These are phyloP conservation scores for Lachancea meyersii DNA, from an alignment of 805 yeast species.

Conservation along the genomic window DNA sequence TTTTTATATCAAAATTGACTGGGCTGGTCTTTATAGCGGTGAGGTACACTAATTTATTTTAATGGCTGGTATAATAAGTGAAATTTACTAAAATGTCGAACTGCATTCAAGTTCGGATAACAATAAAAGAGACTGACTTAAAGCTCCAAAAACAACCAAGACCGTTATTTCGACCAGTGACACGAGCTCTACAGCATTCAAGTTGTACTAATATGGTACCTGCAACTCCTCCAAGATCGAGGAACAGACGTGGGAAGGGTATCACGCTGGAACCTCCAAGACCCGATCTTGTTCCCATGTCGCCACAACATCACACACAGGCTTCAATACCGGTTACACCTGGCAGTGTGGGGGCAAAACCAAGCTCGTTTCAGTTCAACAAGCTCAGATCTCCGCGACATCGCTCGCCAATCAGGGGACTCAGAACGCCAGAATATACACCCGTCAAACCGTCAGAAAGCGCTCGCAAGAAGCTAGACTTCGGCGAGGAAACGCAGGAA, in stretches of 20 bases:
- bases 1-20: neutral
- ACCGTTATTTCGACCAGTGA: neutral
- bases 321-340: conserved; percentile 8
- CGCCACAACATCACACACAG: conserved; percentile 1
- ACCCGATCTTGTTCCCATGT: conserved; percentile 1
- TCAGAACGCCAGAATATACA: conserved; percentile 31
- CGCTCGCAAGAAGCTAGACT: conserved; percentile 10
- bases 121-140: neutral
- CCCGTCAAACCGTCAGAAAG: conserved; percentile 17
- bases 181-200: neutral
- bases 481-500: conserved; percentile 11
- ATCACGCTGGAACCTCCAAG: conserved; percentile 1
- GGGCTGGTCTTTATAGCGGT: neutral
- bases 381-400: conserved; percentile 7
- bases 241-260: conserved; percentile 10
- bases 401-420: conserved; percentile 19
- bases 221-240: conserved; percentile 31
- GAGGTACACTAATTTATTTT: neutral
- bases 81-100: neutral
- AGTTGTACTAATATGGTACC: conserved; percentile 21
- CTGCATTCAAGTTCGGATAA: neutral
- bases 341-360: conserved; percentile 10
- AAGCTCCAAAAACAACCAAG: no score
- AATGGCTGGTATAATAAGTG: neutral
- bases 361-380: neutral